phyloP scores from a whole-genome alignment of 139 green algal species.

The Tetraselmis striata region DNA sequence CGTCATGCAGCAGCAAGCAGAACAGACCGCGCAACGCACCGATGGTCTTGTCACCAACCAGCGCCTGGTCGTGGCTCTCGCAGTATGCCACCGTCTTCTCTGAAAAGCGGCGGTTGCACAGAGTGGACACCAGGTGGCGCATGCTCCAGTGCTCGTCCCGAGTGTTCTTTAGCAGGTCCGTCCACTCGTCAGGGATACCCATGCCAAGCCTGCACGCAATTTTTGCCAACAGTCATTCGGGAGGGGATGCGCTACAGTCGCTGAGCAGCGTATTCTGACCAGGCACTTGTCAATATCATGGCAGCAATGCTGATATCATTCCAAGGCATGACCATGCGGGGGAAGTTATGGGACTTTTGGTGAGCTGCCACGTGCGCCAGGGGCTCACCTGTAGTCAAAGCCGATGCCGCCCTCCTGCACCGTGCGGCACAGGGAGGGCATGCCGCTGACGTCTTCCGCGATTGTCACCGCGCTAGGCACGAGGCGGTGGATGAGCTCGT shows the following conservation, averaged over 20 bases:
- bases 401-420: constrained; percentile 84
- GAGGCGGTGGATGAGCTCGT: constrained; percentile 75
- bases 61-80: constrained; percentile 82
- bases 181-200: constrained; percentile 91
- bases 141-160: constrained; percentile 82
- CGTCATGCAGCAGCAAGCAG: too few species aligned
- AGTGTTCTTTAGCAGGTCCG: constrained; percentile 58
- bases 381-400: constrained; percentile 75
- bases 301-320: too few species aligned
- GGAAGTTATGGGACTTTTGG: too few species aligned
- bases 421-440: constrained; percentile 82
- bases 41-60: constrained; percentile 67
- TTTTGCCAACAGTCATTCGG: too few species aligned
- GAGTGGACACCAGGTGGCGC: constrained; percentile 63
- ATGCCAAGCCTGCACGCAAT: constrained; percentile 61
- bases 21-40: too few species aligned
- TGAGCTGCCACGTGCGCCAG: too few species aligned
- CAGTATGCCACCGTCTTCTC: constrained; percentile 79
- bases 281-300: too few species aligned
- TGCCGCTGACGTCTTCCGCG: constrained; percentile 92
- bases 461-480: constrained; percentile 59
- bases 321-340: not conserved
- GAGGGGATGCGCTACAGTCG: too few species aligned
- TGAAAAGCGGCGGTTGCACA: constrained; percentile 82
- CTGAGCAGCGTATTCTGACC: too few species aligned